phyloP scores from a whole-genome alignment of 1,284 basidiomycete genomes.

The Bondarzewia mesenterica region DNA sequence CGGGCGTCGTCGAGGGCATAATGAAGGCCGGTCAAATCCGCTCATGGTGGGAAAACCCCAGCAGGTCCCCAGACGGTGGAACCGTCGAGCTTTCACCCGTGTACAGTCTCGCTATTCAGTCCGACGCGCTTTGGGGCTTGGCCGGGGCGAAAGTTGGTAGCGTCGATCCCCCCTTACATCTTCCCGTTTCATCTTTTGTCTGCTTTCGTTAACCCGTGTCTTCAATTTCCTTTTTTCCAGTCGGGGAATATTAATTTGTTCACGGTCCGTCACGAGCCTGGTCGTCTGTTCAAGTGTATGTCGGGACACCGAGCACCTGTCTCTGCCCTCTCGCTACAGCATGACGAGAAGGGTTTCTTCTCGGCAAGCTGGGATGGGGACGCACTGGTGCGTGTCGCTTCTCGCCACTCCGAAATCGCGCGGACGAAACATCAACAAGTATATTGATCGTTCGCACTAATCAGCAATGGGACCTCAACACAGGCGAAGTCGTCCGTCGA shows the following conservation, averaged over 20 bases:
- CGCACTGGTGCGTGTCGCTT: slow-evolving; percentile 57
- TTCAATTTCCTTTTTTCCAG: slow-evolving; percentile 28
- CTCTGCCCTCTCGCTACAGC: slow-evolving; percentile 76
- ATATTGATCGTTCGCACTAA: too few species aligned
- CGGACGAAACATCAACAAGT: too few species aligned
- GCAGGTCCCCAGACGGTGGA: slow-evolving; percentile 21
- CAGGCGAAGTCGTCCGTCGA: slow-evolving; percentile 71
- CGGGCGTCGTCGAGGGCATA: slow-evolving; percentile 85
- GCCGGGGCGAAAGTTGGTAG: slow-evolving; percentile 73
- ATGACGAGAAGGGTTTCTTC: slow-evolving; percentile 79
- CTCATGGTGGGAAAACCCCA: slow-evolving; percentile 86
- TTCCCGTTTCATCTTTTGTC: too few species aligned
- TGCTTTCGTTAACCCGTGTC: slow-evolving; percentile 1
- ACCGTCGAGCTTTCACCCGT: slow-evolving; percentile 59
- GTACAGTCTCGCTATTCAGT: slow-evolving; percentile 82
- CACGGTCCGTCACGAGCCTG: slow-evolving; percentile 89
- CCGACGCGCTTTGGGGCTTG: slow-evolving; percentile 85
- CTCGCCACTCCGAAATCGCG: slow-evolving; percentile 1
- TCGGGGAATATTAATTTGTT: slow-evolving; percentile 85
- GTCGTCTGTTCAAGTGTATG: slow-evolving; percentile 71
- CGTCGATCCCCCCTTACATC: slow-evolving; percentile 3
- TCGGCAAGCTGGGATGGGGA: slow-evolving; percentile 95
- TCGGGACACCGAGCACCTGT: slow-evolving; percentile 72
- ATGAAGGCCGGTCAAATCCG: slow-evolving; percentile 85
- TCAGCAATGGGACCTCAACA: slow-evolving; percentile 99